Base-by-base conservation (phyloP, 352 stramenopile genomes). In the Thalassiosira exigua region DNA sequence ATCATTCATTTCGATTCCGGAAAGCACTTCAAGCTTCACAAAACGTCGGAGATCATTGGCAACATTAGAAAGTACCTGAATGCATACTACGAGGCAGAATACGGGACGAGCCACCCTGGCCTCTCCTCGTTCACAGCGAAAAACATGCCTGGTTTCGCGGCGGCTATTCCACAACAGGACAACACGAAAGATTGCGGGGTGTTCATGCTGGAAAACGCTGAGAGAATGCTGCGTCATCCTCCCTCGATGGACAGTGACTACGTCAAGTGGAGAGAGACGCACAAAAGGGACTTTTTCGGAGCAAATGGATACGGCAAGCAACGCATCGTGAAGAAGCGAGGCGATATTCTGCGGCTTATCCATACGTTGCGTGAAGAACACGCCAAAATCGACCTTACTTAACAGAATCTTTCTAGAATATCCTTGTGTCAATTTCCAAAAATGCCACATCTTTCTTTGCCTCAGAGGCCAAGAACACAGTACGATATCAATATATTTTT, bases 161-260 rank as follows among this genome's bases (percentile, higher is more conserved):
- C 89, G 3, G 79, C 93, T 48, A 92, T 97, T 19, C 94, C 93
- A 5, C 65, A 93, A 69, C 94, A 97, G 57, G 90, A 84, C 1
- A 97, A 97, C 62, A 95, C 84, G 27, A 96, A 94, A 4, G 94
- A 97, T 81, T 97, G 94, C 68, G 94, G 81, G 11, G 71, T 86
- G 7, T 88, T 71, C 61, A 76, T 78, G 61, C 76, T 88, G 41
- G 61, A 82, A 73, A 79, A 79, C 36, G 36, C 48, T 17, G 68
- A 86, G 36, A 59, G 67, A 59, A 56, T 87, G 41, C 14, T 83
- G 32, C 19, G 14, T 26, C 54, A 73, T 29, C 41, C 68, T 30
- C 75, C 69, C 17, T 3, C 24, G n/a, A 54, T 83, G 12, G 75
- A 83, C 39, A 26, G 4, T 64, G 67, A 66, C 27, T 83, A 80